phyloP scores from a whole-genome alignment of 164 flowering plant genomes.

The Aristolochia fimbriata region DNA sequence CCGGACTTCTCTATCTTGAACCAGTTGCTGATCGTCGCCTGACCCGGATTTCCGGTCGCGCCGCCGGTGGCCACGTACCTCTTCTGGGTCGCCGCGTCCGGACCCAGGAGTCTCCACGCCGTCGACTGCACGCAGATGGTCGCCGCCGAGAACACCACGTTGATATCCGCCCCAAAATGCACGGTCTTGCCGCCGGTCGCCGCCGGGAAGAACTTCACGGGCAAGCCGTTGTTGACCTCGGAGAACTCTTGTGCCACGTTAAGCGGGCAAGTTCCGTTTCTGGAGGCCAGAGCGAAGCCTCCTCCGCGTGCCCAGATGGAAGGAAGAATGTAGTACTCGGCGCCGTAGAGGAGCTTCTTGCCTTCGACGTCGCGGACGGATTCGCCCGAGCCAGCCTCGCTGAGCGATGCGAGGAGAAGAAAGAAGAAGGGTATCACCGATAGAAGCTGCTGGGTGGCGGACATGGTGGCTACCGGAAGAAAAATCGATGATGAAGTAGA shows the following conservation, averaged over 20 bases:
- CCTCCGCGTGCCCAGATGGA: slow-evolving; percentile 15
- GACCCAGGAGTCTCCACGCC: slow-evolving; percentile 15
- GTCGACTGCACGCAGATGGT: slow-evolving; percentile 18
- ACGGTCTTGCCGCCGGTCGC: slow-evolving; percentile 6
- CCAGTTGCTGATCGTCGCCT: slow-evolving; percentile 17
- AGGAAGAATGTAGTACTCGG: slow-evolving; percentile 21
- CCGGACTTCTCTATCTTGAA: slow-evolving; percentile 11
- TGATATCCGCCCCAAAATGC: slow-evolving; percentile 15
- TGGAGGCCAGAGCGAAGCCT: slow-evolving; percentile 12
- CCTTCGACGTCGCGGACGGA: slow-evolving; percentile 17
- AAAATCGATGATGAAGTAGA: too few species aligned
- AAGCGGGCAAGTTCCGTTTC: slow-evolving; percentile 15
- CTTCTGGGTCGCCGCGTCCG: slow-evolving; percentile 8
- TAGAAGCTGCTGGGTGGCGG: not conserved
- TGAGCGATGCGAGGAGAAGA: not conserved
- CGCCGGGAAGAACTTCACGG: slow-evolving; percentile 14
- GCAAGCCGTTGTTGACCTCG: slow-evolving; percentile 6
- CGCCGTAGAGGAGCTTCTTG: slow-evolving; percentile 8
- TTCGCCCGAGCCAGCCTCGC: not conserved
- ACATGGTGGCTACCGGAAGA: not conserved
- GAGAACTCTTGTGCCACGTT: slow-evolving; percentile 12
- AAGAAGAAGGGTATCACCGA: not conserved
- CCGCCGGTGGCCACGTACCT: slow-evolving; percentile 18
- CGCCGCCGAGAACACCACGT: slow-evolving; percentile 15
- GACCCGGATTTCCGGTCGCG: slow-evolving; percentile 23